Base-by-base conservation (phyloP, 805 yeast genomes). In the Schizosaccharomyces octosporus region DNA sequence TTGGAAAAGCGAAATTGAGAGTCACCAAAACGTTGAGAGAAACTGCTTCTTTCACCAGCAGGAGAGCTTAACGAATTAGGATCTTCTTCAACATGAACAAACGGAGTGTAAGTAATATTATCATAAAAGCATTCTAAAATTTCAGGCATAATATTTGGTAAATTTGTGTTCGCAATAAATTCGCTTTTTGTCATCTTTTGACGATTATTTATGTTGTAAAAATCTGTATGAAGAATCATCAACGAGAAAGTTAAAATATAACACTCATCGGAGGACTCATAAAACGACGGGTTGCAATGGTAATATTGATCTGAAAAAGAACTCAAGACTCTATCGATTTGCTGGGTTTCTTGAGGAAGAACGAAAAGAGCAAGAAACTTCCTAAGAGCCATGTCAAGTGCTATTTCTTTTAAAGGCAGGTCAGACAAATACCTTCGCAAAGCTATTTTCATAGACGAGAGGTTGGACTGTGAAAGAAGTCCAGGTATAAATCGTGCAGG, bases 341-440 rank as follows among this genome's bases (percentile, higher is more conserved):
- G 89, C 68, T 85, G 90, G 0, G 87, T 74, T 66, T 85, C 93
- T 64, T 75, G 77, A 0, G 93, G 90, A 36, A 85, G 71, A 62
- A 80, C 79, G 62, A 80, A 75, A 59, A 75, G 71, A 73, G 81
- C 74, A 54, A 85, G 69, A 60, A 84, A 75, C 65, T 77, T 79
- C 21, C 89, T 71, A 60, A 85, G 69, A 0, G 89, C 76, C 63
- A 85, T 72, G 66, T 85, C 93, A 19, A 85, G 66, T 0, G 93
- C 84, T 63, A 78, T 79, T 29, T 72, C 72, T 2, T 65, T 58
- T 62, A 84, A 81, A 61, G 78, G 73, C 65, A 81, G 81, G 59
- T 69, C 72, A 17, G 69, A 64, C 54, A 72, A 64, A 60, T 72
- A 67, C 48, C 65, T 68, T 55, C 68, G 67, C 61, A 72, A 61